Evolutionary conservation across 345 rosid species (phyloP), one percentile per base, ranked within the genome.

Genomic region (Durio zibethinus): DNA sequence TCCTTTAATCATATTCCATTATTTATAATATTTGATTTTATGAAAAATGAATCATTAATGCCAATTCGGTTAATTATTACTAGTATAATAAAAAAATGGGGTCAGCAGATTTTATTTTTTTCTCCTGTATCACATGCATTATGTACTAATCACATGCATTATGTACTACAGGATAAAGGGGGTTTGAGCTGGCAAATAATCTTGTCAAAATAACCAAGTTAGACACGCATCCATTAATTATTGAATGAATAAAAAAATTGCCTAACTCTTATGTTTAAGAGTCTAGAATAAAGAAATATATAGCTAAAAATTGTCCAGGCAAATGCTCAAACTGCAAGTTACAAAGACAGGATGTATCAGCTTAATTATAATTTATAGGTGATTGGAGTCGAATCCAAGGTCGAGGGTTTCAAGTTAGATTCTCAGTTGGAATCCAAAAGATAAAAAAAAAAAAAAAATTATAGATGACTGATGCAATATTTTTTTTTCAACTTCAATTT

Each of bases 161-260:
- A 18, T 29, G 10, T 70, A 27, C 15, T 1, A 50, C 5, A 50
- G 60, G 43, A 31, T 50, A 31, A 71, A 50, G 14, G 29, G 29
- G 27, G 9, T 4, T 33, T 33, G 61, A 71, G 74, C 43, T 50
- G 74, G 61, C 61, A 50, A 50, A 18, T 50, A 20, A 31, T 25
- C 23, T 27, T 27, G 38, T 47, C 15, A 18, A 69, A 29, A 70
- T 27, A 27, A 29, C 8, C 74, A 48, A 47, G 42, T 71, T 50
- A 31, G 45, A 71, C 74, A 71, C 74, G 75, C 75, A 52, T 29
- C 74, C 48, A 48, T 29, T 20, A 48, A 47, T 48, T 18, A 70
- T 29, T 16, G 35, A 48, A 23, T 2, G 61, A 50, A 52, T 61
- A 52, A 50, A n/a, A 71, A 45, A 31, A 20, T 4, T 20, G 18